Percentiles rank a stretch among this genome's conserved stretches.
phyloP scores from a whole-genome alignment of 2,329 filamentous ascomycete species.

The Didymella segeticola region DNA sequence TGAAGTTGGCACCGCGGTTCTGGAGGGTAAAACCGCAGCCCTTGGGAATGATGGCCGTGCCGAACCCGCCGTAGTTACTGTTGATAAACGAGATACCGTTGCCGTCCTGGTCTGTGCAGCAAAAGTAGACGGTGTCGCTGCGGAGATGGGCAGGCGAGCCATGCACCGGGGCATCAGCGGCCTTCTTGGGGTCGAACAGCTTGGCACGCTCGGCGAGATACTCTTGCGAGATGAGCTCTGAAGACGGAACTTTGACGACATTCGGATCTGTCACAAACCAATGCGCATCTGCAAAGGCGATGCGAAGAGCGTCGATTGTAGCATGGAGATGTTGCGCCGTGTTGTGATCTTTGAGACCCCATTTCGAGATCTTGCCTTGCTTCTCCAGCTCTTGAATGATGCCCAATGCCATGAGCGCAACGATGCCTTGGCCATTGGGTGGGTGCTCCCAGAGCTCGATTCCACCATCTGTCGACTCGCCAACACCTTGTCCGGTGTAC shows the following conservation, averaged over 20 bases:
- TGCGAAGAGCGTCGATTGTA: conserved; percentile 84
- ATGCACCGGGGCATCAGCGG: conserved; percentile 64
- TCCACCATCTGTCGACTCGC: conserved; percentile 58
- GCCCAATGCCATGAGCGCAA: conserved; percentile 91
- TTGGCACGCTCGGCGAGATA: conserved; percentile 77
- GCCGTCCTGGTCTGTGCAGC: conserved; percentile 78
- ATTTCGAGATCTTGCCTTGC: conserved; percentile 74
- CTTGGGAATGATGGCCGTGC: conserved; percentile 81
- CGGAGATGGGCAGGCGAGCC: conserved; percentile 80
- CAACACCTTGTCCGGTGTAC: conserved; percentile 71
- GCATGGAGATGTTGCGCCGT: conserved; percentile 76
- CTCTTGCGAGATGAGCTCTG: conserved; percentile 70
- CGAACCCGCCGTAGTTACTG: conserved; percentile 90
- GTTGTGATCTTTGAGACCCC: conserved; percentile 78
- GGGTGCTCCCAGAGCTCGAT: conserved; percentile 96
- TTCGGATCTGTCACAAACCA: conserved; percentile 92
- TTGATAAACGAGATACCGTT: conserved; percentile 98
- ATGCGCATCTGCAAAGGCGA: conserved; percentile 85
- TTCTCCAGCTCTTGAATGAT: conserved; percentile 87
- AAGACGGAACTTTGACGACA: conserved; percentile 71
- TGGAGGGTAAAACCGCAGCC: conserved; percentile 94
- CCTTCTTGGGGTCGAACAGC: conserved; percentile 64
- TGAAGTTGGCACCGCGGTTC: conserved; percentile 90
- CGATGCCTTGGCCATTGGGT: conserved; percentile 94
- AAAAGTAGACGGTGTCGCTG: conserved; percentile 95